Conservation (phyloP, 371 early-diverging fungal species). For the Massospora cicadina region DNA sequence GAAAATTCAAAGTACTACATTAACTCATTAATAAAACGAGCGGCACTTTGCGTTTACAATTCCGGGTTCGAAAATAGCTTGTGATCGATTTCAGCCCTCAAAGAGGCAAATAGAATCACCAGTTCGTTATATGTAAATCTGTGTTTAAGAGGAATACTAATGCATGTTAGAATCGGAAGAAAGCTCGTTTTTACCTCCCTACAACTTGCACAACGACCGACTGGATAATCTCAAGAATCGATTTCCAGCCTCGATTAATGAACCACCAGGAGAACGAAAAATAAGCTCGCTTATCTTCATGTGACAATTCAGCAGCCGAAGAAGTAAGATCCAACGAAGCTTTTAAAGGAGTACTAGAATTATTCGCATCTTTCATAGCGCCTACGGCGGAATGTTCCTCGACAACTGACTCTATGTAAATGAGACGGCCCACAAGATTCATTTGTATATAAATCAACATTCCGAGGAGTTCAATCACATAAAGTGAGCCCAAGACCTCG, state of each 20-base stretch:
- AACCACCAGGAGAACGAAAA: constrained; percentile 83
- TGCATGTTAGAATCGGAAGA: not conserved
- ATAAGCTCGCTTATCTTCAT: constrained; percentile 56
- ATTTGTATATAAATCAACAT: constrained; percentile 71
- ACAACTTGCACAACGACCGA: constrained; percentile 43
- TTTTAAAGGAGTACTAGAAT: constrained; percentile 16
- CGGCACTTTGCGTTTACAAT: not conserved
- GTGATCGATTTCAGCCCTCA: not conserved
- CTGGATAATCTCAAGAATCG: constrained; percentile 39
- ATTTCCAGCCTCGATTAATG: constrained; percentile 73
- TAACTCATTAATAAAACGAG: not conserved
- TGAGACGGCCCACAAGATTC: constrained; percentile 75
- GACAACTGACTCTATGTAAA: constrained; percentile 74
- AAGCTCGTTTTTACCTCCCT: constrained; percentile 26
- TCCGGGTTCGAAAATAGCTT: not conserved
- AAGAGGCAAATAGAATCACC: not conserved
- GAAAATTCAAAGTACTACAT: constrained; percentile 26
- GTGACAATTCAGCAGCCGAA: constrained; percentile 14
- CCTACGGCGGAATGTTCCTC: constrained; percentile 20
- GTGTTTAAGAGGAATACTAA: constrained; percentile 11
- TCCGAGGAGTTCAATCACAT: constrained; percentile 59
- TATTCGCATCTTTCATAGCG: constrained; percentile 17
- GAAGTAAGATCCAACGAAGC: constrained; percentile 11
- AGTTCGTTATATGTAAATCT: constrained; percentile 11
- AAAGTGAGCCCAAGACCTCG: constrained; percentile 59